Evolutionary conservation across 768 basidiomycete genomes (phyloP), one percentile per base, ranked within the genome.

Genomic region (Agaricus blazei): DNA sequence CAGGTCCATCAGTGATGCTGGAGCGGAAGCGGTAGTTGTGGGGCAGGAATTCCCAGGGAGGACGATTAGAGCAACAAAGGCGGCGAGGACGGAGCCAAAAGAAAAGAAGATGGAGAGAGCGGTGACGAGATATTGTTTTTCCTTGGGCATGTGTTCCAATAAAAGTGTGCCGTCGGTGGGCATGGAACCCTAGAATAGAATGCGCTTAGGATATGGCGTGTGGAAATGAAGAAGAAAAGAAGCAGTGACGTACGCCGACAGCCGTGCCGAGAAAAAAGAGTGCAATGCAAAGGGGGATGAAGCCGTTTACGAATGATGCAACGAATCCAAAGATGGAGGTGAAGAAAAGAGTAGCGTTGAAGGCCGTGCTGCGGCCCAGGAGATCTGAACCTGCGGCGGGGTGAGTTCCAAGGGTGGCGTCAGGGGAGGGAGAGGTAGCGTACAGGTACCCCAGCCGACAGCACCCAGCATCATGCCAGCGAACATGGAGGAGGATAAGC

Each of bases 381-480:
- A 96, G 70, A 68, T 98, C 96, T 9, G 94, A 95, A 59, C 88
- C 84, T 82, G 51, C 19, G 14, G 2, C 24, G 27, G 37, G 23
- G 48, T 50, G 29, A 57, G 46, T 47, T 9, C 19, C n/a, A 12
- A 54, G 43, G 27, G 50, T 26, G 23, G 15, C 31, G 44, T 28
- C 3, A 26, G 7, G n/a, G 38, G 31, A 45, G 29, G 36, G 51
- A 29, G 46, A n/a, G 38, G n/a, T 19, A 9, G 72, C 83, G 51
- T 62, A 87, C 90, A 93, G 24, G 90, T 86, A 54, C 95, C 95
- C 94, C 95, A 94, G 3, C 88, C 90, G 8, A 94, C 71, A 1
- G 91, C 89, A 1, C 95, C 92, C 49, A 97, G 66, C 93, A 98
- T 97, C 96, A 98, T 98, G n/a, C 96, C 92, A 9, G 80, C 84